Evolutionary conservation across 1,284 basidiomycete genomes (phyloP).

Genomic region (Coriolopsis trogii): DNA sequence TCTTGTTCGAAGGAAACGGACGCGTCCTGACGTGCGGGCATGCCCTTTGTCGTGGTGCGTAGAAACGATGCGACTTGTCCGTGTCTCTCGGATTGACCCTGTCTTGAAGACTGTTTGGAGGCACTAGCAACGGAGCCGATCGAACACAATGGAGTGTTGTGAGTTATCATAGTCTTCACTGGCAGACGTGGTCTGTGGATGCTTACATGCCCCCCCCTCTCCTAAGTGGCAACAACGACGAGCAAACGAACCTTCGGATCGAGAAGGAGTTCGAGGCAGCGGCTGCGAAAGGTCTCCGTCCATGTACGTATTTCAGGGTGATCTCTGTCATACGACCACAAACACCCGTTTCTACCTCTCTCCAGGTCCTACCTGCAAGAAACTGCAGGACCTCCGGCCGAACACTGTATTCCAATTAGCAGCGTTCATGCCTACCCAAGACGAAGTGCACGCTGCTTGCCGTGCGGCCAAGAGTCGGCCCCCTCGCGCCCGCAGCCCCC

Average conservation of each 20-base stretch:
- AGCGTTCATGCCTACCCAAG: constrained; percentile 56
- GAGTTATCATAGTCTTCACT: constrained; percentile 24
- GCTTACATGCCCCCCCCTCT: background rate
- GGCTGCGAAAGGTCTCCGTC: constrained; percentile 55
- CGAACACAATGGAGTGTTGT: constrained; percentile 62
- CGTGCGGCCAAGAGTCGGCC: constrained; percentile 23
- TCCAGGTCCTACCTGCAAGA: constrained; percentile 59
- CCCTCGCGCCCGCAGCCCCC: constrained; percentile 4
- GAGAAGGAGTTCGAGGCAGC: constrained; percentile 62
- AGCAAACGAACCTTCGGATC: constrained; percentile 52
- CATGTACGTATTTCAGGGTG: constrained; percentile 44
- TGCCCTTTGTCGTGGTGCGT: constrained; percentile 55
- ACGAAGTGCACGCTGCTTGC: constrained; percentile 32
- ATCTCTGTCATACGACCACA: background rate
- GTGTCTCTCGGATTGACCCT: background rate
- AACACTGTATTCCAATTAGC: constrained; percentile 52
- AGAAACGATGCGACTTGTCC: background rate
- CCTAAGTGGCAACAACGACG: constrained; percentile 54
- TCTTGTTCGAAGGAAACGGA: constrained; percentile 50
- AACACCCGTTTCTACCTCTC: background rate
- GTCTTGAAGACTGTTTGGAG: constrained; percentile 49
- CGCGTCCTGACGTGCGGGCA: constrained; percentile 60
- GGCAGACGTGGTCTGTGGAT: background rate
- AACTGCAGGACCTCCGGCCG: constrained; percentile 53
- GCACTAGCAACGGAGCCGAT: constrained; percentile 52